Evolutionary conservation across 2,329 filamentous ascomycete genomes (phyloP).

Genomic region (Diaporthe amygdali): DNA sequence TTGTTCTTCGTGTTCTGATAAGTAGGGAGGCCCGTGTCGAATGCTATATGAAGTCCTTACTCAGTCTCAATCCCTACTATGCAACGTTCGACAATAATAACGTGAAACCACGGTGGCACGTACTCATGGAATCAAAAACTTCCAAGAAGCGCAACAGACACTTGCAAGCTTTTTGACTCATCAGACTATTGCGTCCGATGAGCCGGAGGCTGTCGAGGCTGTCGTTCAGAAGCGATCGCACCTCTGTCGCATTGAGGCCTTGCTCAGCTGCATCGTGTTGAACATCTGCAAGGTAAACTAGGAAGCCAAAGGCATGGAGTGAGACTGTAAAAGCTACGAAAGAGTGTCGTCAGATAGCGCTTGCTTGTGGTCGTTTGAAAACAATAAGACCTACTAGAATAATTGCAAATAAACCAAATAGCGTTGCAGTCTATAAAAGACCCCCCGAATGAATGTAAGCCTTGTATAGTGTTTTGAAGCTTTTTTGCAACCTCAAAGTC

Average conservation of each 20-base stretch:
- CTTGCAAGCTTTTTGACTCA: background rate
- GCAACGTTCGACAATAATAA: no score
- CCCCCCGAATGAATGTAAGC: background rate
- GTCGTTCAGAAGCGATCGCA: background rate
- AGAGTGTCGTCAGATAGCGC: background rate
- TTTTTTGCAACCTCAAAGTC: background rate
- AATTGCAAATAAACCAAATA: background rate
- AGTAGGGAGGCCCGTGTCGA: background rate
- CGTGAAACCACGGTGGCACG: background rate
- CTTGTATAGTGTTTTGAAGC: background rate
- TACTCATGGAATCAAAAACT: background rate
- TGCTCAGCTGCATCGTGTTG: background rate
- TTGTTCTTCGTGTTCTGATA: background rate
- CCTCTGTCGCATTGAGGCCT: background rate
- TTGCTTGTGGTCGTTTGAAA: background rate
- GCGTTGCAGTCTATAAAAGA: background rate
- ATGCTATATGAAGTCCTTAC: background rate
- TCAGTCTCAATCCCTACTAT: background rate
- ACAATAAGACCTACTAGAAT: background rate
- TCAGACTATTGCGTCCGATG: background rate
- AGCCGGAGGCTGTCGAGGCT: background rate
- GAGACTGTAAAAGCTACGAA: background rate
- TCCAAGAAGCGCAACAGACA: background rate
- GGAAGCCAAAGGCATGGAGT: background rate
- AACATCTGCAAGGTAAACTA: background rate